Conservation (phyloP, 2,329 filamentous ascomycete genomes). For the Aureobasidium sp. region DNA sequence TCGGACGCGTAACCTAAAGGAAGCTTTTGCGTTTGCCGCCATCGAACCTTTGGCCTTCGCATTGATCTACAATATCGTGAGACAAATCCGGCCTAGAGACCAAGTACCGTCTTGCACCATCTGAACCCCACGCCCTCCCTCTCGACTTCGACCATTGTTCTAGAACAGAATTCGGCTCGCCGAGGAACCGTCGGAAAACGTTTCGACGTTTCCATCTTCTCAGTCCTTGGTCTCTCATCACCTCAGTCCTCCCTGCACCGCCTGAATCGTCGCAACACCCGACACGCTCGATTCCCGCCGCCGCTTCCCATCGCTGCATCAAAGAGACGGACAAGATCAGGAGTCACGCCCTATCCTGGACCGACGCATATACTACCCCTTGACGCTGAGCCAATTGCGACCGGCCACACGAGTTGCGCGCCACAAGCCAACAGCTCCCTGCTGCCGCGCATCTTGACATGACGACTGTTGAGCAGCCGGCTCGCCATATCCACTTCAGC, state of each 20-base stretch:
- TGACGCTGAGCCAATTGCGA: neutral
- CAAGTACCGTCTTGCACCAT: neutral
- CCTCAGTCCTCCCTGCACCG: constrained; percentile 1
- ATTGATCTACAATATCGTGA: neutral
- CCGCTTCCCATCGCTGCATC: neutral
- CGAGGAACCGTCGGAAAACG: constrained; percentile 7
- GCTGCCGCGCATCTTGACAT: constrained; percentile 11
- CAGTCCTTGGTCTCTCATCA: neutral
- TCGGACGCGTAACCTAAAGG: neutral
- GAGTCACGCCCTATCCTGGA: neutral
- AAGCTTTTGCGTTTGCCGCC: constrained; percentile 7
- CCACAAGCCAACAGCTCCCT: neutral
- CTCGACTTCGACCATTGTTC: constrained; percentile 2
- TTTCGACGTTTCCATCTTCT: constrained; percentile 12
- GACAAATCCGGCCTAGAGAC: neutral
- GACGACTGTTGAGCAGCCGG: constrained; percentile 15
- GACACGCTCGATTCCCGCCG: neutral
- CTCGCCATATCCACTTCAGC: constrained; percentile 12
- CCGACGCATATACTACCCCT: neutral
- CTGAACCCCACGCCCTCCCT: constrained; percentile 11
- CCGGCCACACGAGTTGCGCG: neutral
- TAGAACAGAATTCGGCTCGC: constrained; percentile 10
- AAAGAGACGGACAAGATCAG: neutral
- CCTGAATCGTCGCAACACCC: neutral
- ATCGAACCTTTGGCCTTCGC: neutral